A percentile compares a stretch with the other conserved stretches of the same genome.
phyloP scores from a whole-genome alignment of 2,329 filamentous ascomycete species.

The Myrmaecium sp. region DNA sequence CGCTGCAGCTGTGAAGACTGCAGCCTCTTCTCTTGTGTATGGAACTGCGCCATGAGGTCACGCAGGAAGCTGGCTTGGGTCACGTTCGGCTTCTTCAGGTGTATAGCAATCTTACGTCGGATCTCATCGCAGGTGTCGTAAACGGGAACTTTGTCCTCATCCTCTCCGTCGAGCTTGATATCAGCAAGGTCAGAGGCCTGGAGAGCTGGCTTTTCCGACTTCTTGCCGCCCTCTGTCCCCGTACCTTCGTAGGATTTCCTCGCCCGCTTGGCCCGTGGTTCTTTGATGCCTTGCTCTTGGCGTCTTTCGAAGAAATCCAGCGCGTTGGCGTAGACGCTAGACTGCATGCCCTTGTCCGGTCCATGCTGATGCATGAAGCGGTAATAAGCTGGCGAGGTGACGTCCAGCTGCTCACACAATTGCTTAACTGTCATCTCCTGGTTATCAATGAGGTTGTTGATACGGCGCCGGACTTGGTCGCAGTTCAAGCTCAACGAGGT shows the following conservation, averaged over 20 bases:
- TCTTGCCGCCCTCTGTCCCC: conserved; percentile 14
- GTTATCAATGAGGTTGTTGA: conserved; percentile 24
- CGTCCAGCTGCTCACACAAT: conserved; percentile 24
- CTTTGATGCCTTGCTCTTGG: conserved; percentile 30
- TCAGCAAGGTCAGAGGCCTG: conserved; percentile 20
- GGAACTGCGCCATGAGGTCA: conserved; percentile 28
- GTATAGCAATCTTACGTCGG: conserved; percentile 37
- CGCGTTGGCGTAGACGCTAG: conserved; percentile 12
- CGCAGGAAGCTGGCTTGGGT: conserved; percentile 37
- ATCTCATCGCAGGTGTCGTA: conserved; percentile 41
- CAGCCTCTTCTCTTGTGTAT: conserved; percentile 19
- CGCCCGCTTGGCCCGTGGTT: conserved; percentile 3
- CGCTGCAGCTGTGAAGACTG: conserved; percentile 28
- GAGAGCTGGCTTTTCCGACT: conserved; percentile 6
- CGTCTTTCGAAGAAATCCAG: conserved; percentile 32
- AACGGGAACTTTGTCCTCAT: conserved; percentile 27
- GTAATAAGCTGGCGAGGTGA: conserved; percentile 19
- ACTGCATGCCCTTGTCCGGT: conserved; percentile 16
- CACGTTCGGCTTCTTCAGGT: conserved; percentile 30
- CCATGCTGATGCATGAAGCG: conserved; percentile 35
- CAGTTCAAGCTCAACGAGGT: too few species aligned
- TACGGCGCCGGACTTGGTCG: conserved; percentile 24
- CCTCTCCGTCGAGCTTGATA: conserved; percentile 32
- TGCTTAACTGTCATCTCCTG: conserved; percentile 28
- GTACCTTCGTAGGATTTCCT: conserved; percentile 13